Evolutionary conservation across 805 yeast genomes (phyloP).

Genomic region (Candida ipomoeae): DNA sequence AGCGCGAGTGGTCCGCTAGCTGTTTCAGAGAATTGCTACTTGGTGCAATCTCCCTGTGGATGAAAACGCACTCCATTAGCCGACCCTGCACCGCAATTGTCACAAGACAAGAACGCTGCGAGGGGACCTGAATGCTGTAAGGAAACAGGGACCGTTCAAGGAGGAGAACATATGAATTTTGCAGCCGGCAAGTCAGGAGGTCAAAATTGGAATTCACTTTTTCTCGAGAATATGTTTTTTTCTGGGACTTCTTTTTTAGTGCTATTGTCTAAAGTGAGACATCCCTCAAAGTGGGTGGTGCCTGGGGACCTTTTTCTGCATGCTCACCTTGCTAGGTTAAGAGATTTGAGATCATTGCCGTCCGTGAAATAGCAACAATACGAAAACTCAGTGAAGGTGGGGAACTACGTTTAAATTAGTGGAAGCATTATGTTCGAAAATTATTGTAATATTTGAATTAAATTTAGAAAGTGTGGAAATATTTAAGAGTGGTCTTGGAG

Average conservation of each 20-base stretch:
- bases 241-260: no score
- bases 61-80: neutral
- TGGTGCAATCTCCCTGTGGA: constrained; percentile 2
- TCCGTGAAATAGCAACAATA: no score
- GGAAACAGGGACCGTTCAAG: no score
- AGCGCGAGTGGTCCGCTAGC: constrained; percentile 4
- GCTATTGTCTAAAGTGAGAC: neutral
- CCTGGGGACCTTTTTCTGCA: neutral
- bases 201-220: neutral
- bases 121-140: neutral
- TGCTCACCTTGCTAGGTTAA: neutral
- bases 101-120: constrained; percentile 8
- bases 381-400: neutral
- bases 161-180: no score
- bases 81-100: constrained; percentile 8
- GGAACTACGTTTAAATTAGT: no score
- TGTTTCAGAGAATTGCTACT: constrained; percentile 2
- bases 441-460: no score
- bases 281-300: neutral
- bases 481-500: no score
- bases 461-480: no score
- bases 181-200: no score
- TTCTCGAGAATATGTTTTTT: neutral
- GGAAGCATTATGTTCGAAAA: no score
- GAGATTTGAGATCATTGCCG: neutral